Evolutionary conservation across 2,329 filamentous ascomycete species (phyloP).

Genomic region (Zymoseptoria passerinii): DNA sequence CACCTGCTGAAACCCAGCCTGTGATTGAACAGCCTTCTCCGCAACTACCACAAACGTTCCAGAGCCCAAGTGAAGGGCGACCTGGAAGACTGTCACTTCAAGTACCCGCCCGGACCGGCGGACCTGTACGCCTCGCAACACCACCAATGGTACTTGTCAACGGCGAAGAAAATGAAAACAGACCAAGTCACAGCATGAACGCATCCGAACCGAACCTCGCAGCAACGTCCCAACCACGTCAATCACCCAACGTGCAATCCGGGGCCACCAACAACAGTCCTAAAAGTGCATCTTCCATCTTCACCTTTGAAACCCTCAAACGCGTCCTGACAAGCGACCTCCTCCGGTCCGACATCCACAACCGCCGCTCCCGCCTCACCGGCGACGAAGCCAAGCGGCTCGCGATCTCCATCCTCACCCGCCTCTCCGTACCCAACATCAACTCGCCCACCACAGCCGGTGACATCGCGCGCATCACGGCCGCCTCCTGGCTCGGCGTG

Average conservation of each 20-base stretch:
- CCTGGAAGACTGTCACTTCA: conserved; percentile 52
- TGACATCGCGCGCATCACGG: conserved; percentile 32
- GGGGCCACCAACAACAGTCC: not conserved
- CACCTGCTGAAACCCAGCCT: not conserved
- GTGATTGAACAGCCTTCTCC: conserved; percentile 40
- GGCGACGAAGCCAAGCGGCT: conserved; percentile 41
- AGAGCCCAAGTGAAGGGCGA: conserved; percentile 23
- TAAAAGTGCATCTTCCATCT: conserved; percentile 11
- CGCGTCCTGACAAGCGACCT: conserved; percentile 40
- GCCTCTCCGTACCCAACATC: conserved; percentile 30
- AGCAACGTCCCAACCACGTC: not conserved
- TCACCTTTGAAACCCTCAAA: conserved; percentile 37
- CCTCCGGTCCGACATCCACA: conserved; percentile 37
- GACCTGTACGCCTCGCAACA: conserved; percentile 55
- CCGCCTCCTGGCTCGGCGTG: conserved; percentile 37
- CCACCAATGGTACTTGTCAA: conserved; percentile 49
- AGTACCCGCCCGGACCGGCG: conserved; percentile 53
- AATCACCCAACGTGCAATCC: not conserved
- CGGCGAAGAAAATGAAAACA: conserved; percentile 33
- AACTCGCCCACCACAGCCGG: conserved; percentile 29
- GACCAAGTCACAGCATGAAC: conserved; percentile 6
- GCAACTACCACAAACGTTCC: conserved; percentile 40
- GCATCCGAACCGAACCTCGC: conserved; percentile 6
- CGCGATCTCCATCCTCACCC: conserved; percentile 36
- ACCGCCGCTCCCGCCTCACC: conserved; percentile 32